These are phyloP conservation scores for Biscutella laevigata DNA, from an alignment of 441 rosid species.

Conservation along the genomic window DNA sequence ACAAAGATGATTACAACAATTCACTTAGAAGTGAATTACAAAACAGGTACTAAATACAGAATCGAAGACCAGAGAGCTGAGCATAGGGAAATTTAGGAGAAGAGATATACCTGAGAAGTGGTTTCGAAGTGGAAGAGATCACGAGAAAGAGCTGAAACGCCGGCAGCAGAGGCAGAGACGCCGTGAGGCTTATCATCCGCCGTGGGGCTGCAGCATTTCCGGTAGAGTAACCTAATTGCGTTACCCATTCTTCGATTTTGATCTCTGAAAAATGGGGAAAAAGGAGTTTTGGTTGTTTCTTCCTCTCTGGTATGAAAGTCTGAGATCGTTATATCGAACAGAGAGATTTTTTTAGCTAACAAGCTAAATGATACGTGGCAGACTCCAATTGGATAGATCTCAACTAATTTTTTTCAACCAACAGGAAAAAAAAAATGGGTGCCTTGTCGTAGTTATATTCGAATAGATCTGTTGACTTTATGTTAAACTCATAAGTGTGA, in stretches of 20 bases:
- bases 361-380: conserved; percentile 16
- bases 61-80: neutral
- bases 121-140: conserved; percentile 61
- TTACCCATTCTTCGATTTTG: conserved; percentile 46
- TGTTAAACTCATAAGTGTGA: too few species aligned
- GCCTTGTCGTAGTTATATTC: too few species aligned
- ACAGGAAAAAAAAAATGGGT: too few species aligned
- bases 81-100: neutral
- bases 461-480: too few species aligned
- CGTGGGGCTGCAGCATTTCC: conserved; percentile 35
- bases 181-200: conserved; percentile 46
- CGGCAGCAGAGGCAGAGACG: conserved; percentile 39
- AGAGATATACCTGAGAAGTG: conserved; percentile 52
- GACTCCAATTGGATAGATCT: neutral
- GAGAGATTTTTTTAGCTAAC: conserved; percentile 11
- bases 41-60: neutral
- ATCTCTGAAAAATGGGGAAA: neutral
- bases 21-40: neutral
- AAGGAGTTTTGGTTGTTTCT: conserved; percentile 13
- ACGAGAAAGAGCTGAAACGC: conserved; percentile 69
- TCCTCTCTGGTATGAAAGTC: conserved; percentile 20
- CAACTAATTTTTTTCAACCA: too few species aligned
- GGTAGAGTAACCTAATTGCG: conserved; percentile 44
- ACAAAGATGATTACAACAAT: neutral
- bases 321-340: conserved; percentile 12